Base-by-base conservation (phyloP, 2,329 filamentous ascomycete genomes). In the Botrytis aclada region DNA sequence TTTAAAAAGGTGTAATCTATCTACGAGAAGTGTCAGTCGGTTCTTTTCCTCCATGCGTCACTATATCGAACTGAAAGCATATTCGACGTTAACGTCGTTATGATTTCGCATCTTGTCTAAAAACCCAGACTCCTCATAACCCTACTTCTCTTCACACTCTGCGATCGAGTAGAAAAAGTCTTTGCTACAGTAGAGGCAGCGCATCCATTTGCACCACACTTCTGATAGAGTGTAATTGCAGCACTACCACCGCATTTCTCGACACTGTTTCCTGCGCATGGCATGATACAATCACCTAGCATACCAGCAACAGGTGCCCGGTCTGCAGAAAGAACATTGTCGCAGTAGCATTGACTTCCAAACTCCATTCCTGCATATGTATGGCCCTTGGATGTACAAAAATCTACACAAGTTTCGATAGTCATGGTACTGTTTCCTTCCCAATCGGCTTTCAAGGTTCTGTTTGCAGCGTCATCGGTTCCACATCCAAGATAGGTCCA, bases 401-500 rank as follows among this genome's bases (percentile, higher is more conserved):
- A 70, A 29, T 56, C 29, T 7, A 73, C 51, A 58, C 71, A 73
- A 2, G 34, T 29, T 16, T 56, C 60, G 22, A 70, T 73, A 6
- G 71, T 73, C 71, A 72, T 72, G 20, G 54, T 41, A 37, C 25
- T 32, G 10, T 34, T 41, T 4, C 66, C 60, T 47, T 61, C 47
- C 65, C 66, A 73, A 45, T 70, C 71, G 8, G 65, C 58, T 47
- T 70, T 73, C 3, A 73, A 18, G 16, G 71, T 70, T n/a, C 71
- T 47, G 16, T 51, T 67, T 37, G 39, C 47, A 10, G 65, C 66
- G 3, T 43, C 45, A 22, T 73, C 71, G 2, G 39, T 70, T n/a
- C 65, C 65, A 18, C 71, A 73, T 43, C 71, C 71, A 18, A 70
- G 60, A 39, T 73, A 73, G 22, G 58, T 70, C 71, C 71, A 73